These are phyloP conservation scores for Ascodesmis nigricans DNA, from an alignment of 495 filamentous ascomycete genomes.

Conservation along the genomic window DNA sequence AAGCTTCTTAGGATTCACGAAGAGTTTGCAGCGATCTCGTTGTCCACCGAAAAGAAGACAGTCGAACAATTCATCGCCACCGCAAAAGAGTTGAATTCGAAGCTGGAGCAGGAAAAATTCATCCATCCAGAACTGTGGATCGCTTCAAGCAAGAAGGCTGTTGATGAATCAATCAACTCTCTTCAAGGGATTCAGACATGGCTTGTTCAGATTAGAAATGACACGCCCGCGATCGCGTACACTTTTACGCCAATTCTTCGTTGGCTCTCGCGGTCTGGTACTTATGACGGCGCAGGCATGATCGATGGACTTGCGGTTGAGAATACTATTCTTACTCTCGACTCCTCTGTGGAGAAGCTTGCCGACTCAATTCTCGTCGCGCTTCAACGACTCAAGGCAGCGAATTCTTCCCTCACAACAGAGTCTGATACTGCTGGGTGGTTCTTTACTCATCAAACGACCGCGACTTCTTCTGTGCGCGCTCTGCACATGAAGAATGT, in stretches of 20 bases:
- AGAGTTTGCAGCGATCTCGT: slow-evolving; percentile 2
- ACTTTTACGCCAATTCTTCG: slow-evolving; percentile 10
- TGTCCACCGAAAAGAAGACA: not conserved
- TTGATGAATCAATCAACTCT: not conserved
- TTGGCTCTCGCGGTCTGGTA: slow-evolving; percentile 8
- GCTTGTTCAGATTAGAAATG: not conserved
- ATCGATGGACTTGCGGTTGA: slow-evolving; percentile 8
- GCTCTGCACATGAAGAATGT: slow-evolving; percentile 37
- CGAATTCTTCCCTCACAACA: slow-evolving; percentile 25
- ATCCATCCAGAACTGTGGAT: slow-evolving; percentile 24
- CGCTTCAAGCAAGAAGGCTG: slow-evolving; percentile 6
- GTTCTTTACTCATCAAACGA: slow-evolving; percentile 37
- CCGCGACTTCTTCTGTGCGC: slow-evolving; percentile 33
- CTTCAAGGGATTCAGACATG: not conserved
- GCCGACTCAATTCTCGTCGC: slow-evolving; percentile 49
- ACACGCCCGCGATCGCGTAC: slow-evolving; percentile 16
- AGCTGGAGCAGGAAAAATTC: slow-evolving; percentile 6
- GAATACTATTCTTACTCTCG: slow-evolving; percentile 23
- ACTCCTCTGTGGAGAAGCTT: slow-evolving; percentile 33
- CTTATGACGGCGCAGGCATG: not conserved
- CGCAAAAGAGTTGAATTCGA: not conserved
- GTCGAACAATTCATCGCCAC: not conserved
- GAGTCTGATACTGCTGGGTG: slow-evolving; percentile 39
- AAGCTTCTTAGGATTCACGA: slow-evolving; percentile 13
- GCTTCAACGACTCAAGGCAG: slow-evolving; percentile 44